phyloP scores from a whole-genome alignment of 108 stramenopile genomes.

The Skeletonema costatum region DNA sequence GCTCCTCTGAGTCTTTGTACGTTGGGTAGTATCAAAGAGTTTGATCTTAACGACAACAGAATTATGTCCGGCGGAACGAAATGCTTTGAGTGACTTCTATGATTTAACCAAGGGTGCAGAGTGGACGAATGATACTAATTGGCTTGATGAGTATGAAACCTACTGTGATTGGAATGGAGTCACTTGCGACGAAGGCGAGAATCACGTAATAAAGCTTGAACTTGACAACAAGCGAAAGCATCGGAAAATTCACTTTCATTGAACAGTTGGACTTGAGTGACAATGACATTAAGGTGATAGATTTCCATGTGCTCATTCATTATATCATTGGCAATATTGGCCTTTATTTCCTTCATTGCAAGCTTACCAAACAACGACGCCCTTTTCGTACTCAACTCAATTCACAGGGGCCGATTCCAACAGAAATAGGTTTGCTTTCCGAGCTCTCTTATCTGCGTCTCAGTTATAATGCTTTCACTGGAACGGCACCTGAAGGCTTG shows the following conservation, averaged over 20 bases:
- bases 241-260: slow-evolving; percentile 51
- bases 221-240: slow-evolving; percentile 27
- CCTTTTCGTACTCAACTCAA: neutral
- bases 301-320: too few relatives aligned
- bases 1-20: neutral
- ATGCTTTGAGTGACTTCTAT: too few relatives aligned
- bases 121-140: too few relatives aligned
- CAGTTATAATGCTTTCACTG: slow-evolving; percentile 54
- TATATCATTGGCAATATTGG: too few relatives aligned
- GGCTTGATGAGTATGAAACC: neutral
- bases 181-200: slow-evolving; percentile 12
- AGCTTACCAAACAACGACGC: neutral
- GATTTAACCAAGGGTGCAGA: too few relatives aligned
- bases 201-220: slow-evolving; percentile 13
- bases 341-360: neutral
- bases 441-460: too few relatives aligned
- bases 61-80: neutral
- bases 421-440: slow-evolving; percentile 47
- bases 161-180: neutral
- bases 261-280: too few relatives aligned
- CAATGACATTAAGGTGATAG: too few relatives aligned
- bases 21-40: neutral
- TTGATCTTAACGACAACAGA: too few relatives aligned
- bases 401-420: slow-evolving; percentile 59
- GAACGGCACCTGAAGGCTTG: slow-evolving; percentile 16